These are phyloP conservation scores for Nigrospora osmanthi DNA, from an alignment of 2,329 filamentous ascomycete genomes.

Conservation along the genomic window DNA sequence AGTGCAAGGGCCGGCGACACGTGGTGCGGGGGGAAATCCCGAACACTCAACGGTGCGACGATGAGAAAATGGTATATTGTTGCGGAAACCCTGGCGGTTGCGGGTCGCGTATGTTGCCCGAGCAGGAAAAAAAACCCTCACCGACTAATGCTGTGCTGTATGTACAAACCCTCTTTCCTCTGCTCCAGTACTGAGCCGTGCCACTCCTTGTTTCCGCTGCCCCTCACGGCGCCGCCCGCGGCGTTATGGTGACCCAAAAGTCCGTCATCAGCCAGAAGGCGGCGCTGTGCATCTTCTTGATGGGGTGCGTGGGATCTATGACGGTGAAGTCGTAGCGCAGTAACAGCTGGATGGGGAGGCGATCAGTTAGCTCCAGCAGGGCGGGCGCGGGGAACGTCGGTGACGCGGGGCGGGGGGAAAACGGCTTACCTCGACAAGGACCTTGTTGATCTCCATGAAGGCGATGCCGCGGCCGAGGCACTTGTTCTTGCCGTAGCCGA, in stretches of 20 bases:
- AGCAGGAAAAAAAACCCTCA: too few species aligned
- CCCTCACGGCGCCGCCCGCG: neutral
- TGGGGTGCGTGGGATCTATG: conserved; percentile 22
- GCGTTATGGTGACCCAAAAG: conserved; percentile 23
- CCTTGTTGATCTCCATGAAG: conserved; percentile 7
- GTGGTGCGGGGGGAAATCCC: too few species aligned
- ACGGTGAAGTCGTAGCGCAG: conserved; percentile 24
- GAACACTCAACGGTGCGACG: too few species aligned
- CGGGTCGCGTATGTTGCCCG: too few species aligned
- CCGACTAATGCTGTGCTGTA: too few species aligned
- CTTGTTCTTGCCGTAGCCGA: conserved; percentile 6
- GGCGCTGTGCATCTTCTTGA: conserved; percentile 21
- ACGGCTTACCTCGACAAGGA: conserved; percentile 3
- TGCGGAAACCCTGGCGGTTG: too few species aligned
- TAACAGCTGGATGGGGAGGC: conserved; percentile 13
- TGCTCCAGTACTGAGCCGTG: too few species aligned
- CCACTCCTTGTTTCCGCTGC: too few species aligned
- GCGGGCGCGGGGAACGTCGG: neutral
- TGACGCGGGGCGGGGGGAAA: neutral
- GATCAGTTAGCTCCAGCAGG: neutral
- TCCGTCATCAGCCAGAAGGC: conserved; percentile 26
- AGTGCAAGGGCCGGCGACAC: too few species aligned
- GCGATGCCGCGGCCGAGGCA: conserved; percentile 7
- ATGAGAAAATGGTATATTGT: too few species aligned
- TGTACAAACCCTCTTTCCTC: too few species aligned